These are phyloP conservation scores for Vitis vinifera DNA, from an alignment of 164 flowering plant genomes.

Conservation along the genomic window ASM3070453v1 NC_081813.1:24236001-24236500, in stretches of 20 bases:
- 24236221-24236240: background rate
- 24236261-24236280: background rate
- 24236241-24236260: background rate
- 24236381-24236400: constrained; percentile 32
- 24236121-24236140: too few relatives aligned
- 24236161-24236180: too few relatives aligned
- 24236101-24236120: background rate
- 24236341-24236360: too few relatives aligned
- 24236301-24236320: background rate
- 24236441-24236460: constrained; percentile 23
- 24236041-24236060: background rate
- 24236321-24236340: background rate
- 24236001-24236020: too few relatives aligned
- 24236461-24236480: background rate
- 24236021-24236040: background rate
- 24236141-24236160: too few relatives aligned
- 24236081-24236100: background rate
- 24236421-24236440: constrained; percentile 17
- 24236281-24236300: too few relatives aligned
- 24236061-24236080: background rate
- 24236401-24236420: constrained; percentile 33
- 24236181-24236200: too few relatives aligned
- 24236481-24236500: background rate
- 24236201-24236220: background rate
- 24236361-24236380: background rate